Conservation (phyloP, 2,329 filamentous ascomycete genomes). For the Zymoseptoria tritici region DNA sequence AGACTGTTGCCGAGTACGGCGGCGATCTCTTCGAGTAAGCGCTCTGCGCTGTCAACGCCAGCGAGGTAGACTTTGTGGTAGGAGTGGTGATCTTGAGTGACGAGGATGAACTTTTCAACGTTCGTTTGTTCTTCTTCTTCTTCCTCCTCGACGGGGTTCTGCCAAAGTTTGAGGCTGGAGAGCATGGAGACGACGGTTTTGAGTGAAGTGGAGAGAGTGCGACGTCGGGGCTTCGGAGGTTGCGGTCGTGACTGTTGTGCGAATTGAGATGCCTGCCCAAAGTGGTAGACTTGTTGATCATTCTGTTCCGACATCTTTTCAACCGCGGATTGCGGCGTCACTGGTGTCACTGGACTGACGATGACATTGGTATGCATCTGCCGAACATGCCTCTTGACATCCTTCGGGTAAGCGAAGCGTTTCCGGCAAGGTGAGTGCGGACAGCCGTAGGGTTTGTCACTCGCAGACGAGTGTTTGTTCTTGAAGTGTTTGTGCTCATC, state of each 20-base stretch:
- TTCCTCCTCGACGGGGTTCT: neutral
- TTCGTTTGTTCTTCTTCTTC: neutral
- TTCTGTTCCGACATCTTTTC: too few relatives aligned
- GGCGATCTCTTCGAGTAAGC: neutral
- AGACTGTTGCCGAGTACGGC: neutral
- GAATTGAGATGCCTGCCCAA: too few relatives aligned
- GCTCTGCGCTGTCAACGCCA: neutral
- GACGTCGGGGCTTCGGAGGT: neutral
- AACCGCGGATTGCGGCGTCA: too few relatives aligned
- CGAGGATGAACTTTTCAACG: neutral
- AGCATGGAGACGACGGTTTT: neutral
- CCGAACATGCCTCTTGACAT: neutral
- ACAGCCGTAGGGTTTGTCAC: neutral
- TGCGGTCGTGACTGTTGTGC: neutral
- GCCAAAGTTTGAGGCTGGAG: neutral
- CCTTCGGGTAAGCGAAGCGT: neutral
- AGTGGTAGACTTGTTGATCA: too few relatives aligned
- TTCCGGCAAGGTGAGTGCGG: neutral
- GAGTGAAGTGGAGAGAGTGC: neutral
- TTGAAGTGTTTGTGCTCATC: constrained; percentile 1
- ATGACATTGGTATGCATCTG: neutral
- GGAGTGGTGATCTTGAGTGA: neutral
- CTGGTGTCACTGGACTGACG: too few relatives aligned
- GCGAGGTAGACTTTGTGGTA: neutral
- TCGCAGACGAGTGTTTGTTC: neutral